Evolutionary conservation across 2,329 filamentous ascomycete genomes (phyloP), one percentile per base, ranked within the genome.

Genomic region (Leptographium procerum): DNA sequence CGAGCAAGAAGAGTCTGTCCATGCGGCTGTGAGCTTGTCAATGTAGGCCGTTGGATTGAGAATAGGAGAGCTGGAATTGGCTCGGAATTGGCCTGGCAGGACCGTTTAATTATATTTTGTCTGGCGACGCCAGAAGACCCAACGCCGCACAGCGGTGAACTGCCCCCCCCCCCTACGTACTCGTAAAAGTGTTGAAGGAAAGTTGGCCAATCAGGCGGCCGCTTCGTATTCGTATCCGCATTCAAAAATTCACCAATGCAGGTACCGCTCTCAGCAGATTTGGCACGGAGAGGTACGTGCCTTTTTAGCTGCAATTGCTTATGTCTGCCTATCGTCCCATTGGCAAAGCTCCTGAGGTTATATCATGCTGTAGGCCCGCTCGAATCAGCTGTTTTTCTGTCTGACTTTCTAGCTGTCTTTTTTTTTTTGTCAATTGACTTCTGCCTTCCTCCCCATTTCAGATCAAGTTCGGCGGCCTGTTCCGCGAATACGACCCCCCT

Each of bases 201-300:
- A 7, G 4, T 4, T 22, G 9, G 40, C 61, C 61, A 62, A 62
- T 62, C 50, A 58, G 29, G 28, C 1, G 10, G 9, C 34, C 4
- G 14, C 2, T 10, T 61, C 61, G 61, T 62, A 62, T 62, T 63
- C 60, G 60, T 61, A 60, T 63, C 57, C 60, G 40, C 28, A 52
- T 53, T 26, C 36, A 40, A 13, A 40, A 40, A 16, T 40, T 19
- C 14, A 13, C 36, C 28, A 6, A 33, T n/a, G 26, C 29, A 31
- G 29, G 50, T 52, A 52, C 50, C 7, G n/a, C 43, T 36, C 36
- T 40, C 19, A 19, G 36, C 13, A 19, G 11, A 13, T 40, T 40
- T 40, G 3, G 36, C 36, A 40, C 19, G 36, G 36, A 40, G 36
- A 40, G 22, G 9, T 47, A 24, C 43, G n/a, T 51, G 24, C 28